Conservation (phyloP, 306 rosid species). For the Prinsepia uniflora region DNA sequence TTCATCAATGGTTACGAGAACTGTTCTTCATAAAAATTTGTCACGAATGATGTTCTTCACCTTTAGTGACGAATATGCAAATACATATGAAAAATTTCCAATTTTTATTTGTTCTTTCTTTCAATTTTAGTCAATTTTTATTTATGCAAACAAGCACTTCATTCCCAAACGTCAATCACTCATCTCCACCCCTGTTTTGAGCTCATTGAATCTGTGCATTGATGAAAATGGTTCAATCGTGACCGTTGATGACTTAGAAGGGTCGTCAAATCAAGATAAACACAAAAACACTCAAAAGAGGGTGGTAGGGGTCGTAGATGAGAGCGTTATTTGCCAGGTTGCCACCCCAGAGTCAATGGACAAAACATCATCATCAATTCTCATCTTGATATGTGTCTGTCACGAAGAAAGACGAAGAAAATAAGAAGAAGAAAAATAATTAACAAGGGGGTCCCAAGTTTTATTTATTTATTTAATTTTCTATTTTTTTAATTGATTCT, state of each 20-base stretch:
- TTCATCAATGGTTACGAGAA: no score
- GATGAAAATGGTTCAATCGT: conserved; percentile 19
- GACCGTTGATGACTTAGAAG: conserved; percentile 21
- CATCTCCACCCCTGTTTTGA: conserved; percentile 43
- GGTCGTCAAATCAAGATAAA: background rate
- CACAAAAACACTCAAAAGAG: background rate
- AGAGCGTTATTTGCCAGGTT: conserved; percentile 65
- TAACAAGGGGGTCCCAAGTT: no score
- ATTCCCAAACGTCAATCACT: conserved; percentile 63
- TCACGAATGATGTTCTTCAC: no score
- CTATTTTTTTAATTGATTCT: no score
- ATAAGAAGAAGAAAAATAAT: no score
- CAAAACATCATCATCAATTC: conserved; percentile 48
- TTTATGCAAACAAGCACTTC: conserved; percentile 24
- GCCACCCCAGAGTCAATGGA: conserved; percentile 43
- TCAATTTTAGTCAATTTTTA: no score
- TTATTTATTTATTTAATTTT: no score
- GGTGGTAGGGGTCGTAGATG: conserved; percentile 5
- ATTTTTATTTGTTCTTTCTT: no score
- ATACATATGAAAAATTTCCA: no score
- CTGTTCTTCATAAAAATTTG: no score
- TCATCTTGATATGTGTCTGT: conserved; percentile 70
- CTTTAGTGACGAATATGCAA: no score
- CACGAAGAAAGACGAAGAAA: conserved; percentile 28
- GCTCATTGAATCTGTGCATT: conserved; percentile 25